Evolutionary conservation across 306 rosid genomes (phyloP).

Genomic region (Citrullus amarus): DNA sequence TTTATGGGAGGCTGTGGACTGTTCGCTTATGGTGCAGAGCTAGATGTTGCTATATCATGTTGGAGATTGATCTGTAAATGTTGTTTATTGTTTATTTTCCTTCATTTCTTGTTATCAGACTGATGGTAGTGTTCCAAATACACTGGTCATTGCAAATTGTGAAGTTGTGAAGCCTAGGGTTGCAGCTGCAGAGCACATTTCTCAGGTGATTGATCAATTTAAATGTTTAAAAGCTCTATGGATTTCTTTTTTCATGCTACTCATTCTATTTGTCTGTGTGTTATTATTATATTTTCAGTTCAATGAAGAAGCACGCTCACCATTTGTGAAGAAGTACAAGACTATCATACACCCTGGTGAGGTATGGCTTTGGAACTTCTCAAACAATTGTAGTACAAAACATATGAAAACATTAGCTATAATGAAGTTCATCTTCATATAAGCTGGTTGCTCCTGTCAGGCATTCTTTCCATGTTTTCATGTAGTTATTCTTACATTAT

Average conservation of each 20-base stretch:
- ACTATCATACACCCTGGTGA: constrained; percentile 99
- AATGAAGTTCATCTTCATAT: not conserved
- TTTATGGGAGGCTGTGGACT: not conserved
- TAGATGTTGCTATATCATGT: not conserved
- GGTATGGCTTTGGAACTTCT: constrained; percentile 30
- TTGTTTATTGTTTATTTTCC: not conserved
- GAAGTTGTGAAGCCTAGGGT: constrained; percentile 98
- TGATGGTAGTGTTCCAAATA: constrained; percentile 97
- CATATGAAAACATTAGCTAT: not conserved
- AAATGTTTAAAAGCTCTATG: not conserved
- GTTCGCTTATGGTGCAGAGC: not conserved
- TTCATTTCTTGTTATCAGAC: constrained; percentile 36
- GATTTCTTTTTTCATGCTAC: constrained; percentile 3
- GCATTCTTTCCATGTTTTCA: not conserved
- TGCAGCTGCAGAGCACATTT: constrained; percentile 98
- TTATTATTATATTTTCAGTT: constrained; percentile 36
- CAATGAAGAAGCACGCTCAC: constrained; percentile 98
- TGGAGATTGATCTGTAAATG: not conserved
- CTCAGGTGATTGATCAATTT: constrained; percentile 45
- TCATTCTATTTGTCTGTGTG: not conserved
- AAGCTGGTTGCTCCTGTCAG: not conserved
- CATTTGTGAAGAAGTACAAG: constrained; percentile 98
- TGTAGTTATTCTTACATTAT: not conserved
- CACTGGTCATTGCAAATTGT: constrained; percentile 93
- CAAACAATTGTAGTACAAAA: not conserved